A percentile compares a stretch with the other conserved stretches of the same genome.
Conservation (phyloP, 805 yeast species). For the Wickerhamiella shivajii region DNA sequence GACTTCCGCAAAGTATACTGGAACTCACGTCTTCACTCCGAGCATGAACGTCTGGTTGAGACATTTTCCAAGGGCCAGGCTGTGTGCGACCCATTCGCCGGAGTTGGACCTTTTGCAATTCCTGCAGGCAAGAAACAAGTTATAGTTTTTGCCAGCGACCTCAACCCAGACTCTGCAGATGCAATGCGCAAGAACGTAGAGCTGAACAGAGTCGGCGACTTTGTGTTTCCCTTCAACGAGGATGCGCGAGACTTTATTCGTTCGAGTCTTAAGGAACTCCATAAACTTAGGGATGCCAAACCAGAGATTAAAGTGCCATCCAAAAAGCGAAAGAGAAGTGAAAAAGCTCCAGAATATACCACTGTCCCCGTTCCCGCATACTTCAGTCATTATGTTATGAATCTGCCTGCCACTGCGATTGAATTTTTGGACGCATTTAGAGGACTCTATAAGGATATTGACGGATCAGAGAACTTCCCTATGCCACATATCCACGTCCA, state of each 20-base stretch:
- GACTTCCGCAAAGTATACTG: constrained; percentile 92
- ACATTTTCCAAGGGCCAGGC: constrained; percentile 50
- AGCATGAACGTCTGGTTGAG: constrained; percentile 67
- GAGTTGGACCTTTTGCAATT: constrained; percentile 95
- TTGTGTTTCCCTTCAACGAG: constrained; percentile 49
- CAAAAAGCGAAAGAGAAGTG: constrained; percentile 5
- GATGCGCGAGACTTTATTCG: constrained; percentile 78
- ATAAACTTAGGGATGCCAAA: constrained; percentile 31
- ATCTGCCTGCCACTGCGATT: constrained; percentile 85
- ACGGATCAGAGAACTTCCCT: constrained; percentile 32
- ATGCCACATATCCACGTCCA: constrained; percentile 75
- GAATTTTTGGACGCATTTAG: constrained; percentile 63
- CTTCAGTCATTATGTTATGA: constrained; percentile 76
- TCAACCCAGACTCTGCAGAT: constrained; percentile 74
- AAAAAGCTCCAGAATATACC: constrained; percentile 7
- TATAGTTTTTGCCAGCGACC: constrained; percentile 78
- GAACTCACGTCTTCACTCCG: constrained; percentile 91
- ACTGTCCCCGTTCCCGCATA: constrained; percentile 32
- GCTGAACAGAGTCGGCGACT: constrained; percentile 44
- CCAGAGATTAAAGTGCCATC: constrained; percentile 27
- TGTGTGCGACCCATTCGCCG: constrained; percentile 93
- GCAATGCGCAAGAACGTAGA: constrained; percentile 51
- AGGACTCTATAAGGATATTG: constrained; percentile 45
- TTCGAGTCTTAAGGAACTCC: constrained; percentile 38
- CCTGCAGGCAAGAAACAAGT: constrained; percentile 84